A percentile compares a stretch with the other conserved stretches of the same genome.
These are phyloP conservation scores for Stellera chamaejasme DNA, from an alignment of 345 rosid genomes.

Conservation along the genomic window DNA sequence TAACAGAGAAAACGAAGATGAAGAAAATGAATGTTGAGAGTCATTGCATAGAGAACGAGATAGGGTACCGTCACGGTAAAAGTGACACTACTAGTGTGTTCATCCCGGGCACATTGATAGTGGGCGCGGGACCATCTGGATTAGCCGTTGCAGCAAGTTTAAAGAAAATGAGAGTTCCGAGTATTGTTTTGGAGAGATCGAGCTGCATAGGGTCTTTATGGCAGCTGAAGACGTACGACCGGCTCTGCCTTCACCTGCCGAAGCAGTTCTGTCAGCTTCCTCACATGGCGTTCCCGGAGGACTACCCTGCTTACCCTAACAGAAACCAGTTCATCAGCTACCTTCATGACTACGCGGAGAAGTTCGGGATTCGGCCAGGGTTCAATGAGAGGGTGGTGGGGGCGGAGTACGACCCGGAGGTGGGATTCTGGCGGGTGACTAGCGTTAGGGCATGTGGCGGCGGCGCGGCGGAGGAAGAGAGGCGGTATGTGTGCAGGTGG, in stretches of 20 bases:
- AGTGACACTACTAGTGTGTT: too few relatives aligned
- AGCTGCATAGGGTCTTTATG: slow-evolving; percentile 56
- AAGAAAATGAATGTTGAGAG: too few relatives aligned
- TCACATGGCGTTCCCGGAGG: slow-evolving; percentile 34
- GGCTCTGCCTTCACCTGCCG: slow-evolving; percentile 60
- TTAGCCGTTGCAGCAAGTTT: slow-evolving; percentile 51
- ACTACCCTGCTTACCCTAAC: slow-evolving; percentile 47
- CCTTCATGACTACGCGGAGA: slow-evolving; percentile 32
- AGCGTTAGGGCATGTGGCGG: slow-evolving; percentile 14
- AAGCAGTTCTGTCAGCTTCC: slow-evolving; percentile 63
- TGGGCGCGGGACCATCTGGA: slow-evolving; percentile 66
- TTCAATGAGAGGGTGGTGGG: slow-evolving; percentile 32
- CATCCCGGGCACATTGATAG: slow-evolving; percentile 33
- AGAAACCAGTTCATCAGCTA: slow-evolving; percentile 49
- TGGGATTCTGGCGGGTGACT: slow-evolving; percentile 36
- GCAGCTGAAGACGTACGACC: slow-evolving; percentile 54
- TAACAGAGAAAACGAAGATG: too few relatives aligned
- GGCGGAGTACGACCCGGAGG: slow-evolving; percentile 28
- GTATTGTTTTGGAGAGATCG: slow-evolving; percentile 44
- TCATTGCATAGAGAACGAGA: too few relatives aligned
- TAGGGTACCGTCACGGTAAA: too few relatives aligned
- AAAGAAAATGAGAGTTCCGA: slow-evolving; percentile 24
- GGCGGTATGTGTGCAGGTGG: slow-evolving; percentile 50
- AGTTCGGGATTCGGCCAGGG: slow-evolving; percentile 30
- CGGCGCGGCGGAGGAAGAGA: slow-evolving; percentile 14